phyloP scores from a whole-genome alignment of 495 filamentous ascomycete species.

The Amniculicola lignicola region DNA sequence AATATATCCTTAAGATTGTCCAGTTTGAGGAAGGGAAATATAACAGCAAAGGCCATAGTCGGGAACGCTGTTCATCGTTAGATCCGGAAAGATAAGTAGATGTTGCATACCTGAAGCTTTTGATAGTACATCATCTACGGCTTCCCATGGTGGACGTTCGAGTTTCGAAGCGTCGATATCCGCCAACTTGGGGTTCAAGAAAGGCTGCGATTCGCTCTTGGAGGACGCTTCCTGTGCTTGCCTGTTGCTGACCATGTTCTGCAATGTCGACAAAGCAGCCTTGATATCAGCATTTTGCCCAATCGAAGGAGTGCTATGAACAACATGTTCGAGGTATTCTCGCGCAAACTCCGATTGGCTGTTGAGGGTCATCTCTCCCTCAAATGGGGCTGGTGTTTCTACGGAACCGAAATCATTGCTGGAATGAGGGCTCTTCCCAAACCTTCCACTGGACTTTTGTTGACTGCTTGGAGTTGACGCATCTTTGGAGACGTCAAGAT shows the following conservation, averaged over 20 bases:
- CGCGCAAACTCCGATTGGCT: conserved; percentile 64
- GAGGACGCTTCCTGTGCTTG: conserved; percentile 2
- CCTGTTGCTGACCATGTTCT: conserved; percentile 41
- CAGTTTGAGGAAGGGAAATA: conserved; percentile 41
- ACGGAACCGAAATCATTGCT: background rate
- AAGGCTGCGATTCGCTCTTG: background rate
- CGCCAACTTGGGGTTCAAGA: conserved; percentile 1
- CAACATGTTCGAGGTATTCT: conserved; percentile 58
- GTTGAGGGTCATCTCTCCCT: conserved; percentile 58
- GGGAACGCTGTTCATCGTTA: background rate
- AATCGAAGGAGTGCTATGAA: conserved; percentile 49
- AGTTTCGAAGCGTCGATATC: conserved; percentile 15
- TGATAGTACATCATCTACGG: conserved; percentile 14
- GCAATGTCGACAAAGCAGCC: conserved; percentile 51
- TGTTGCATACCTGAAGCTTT: conserved; percentile 9
- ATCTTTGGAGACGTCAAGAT: conserved; percentile 8
- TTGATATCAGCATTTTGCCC: conserved; percentile 54
- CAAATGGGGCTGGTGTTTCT: conserved; percentile 44
- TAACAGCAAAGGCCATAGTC: conserved; percentile 21
- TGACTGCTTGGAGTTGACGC: conserved; percentile 32
- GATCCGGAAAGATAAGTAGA: background rate
- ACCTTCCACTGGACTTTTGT: background rate
- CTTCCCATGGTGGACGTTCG: conserved; percentile 21
- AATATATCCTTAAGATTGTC: conserved; percentile 59
- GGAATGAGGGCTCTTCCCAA: conserved; percentile 27